A percentile compares a stretch with the other conserved stretches of the same genome.
These are phyloP conservation scores for Aphanomyces euteiches DNA, from an alignment of 352 stramenopile genomes.

Conservation along the genomic window DNA sequence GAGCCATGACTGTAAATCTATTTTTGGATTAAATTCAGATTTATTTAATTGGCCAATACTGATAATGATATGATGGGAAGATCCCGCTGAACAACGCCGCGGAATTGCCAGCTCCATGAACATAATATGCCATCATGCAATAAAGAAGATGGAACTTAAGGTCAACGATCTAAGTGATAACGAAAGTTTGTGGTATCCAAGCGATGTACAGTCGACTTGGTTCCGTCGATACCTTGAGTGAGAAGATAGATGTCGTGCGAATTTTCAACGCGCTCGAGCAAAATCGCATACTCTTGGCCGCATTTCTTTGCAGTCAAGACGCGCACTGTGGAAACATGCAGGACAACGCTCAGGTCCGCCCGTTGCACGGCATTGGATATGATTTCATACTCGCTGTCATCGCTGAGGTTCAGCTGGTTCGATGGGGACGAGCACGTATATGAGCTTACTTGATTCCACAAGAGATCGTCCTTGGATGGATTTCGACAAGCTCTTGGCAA, in stretches of 20 bases:
- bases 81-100: no score
- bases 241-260: neutral
- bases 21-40: no score
- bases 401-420: neutral
- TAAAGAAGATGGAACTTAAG: no score
- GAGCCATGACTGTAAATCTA: no score
- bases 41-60: no score
- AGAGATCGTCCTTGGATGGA: constrained; percentile 3
- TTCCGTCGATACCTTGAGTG: neutral
- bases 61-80: no score
- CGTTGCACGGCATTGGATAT: neutral
- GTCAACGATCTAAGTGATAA: no score
- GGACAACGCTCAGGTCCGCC: no score
- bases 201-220: neutral
- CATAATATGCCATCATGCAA: no score
- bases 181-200: no score
- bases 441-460: neutral
- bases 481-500: constrained; percentile 7
- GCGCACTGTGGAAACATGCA: neutral
- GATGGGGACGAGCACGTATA: neutral
- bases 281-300: neutral
- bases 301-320: neutral
- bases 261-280: neutral
- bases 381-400: neutral
- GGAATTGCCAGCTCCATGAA: no score